A percentile compares a stretch with the other conserved stretches of the same genome.
Conservation (phyloP, 148 eudicot species). For the Rhododendron mucronatum region DNA sequence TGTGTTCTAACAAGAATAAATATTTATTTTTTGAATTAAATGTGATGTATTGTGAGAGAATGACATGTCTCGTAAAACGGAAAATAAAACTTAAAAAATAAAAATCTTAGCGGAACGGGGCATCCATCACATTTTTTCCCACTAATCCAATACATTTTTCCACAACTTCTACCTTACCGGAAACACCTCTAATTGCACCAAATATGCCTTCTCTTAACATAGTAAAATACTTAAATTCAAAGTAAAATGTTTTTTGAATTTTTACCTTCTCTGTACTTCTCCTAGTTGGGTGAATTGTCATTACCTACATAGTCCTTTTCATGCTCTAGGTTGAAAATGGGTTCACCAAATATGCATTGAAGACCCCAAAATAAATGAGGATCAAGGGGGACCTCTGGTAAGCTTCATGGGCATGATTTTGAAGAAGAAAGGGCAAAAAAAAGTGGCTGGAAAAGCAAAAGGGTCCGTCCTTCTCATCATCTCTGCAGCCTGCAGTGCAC, state of each 20-base stretch:
- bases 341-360: not conserved
- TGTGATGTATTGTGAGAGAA: no score
- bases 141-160: no score
- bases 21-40: no score
- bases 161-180: no score
- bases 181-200: not conserved
- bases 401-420: not conserved
- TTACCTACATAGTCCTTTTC: not conserved
- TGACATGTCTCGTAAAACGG: no score
- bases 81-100: no score
- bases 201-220: not conserved
- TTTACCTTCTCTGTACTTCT: not conserved
- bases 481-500: not conserved
- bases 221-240: not conserved
- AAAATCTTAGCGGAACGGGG: no score
- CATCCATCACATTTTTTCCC: no score
- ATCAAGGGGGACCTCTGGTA: not conserved
- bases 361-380: not conserved
- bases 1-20: no score
- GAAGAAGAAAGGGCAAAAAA: no score
- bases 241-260: not conserved
- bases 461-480: not conserved
- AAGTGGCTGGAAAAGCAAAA: not conserved
- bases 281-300: not conserved
- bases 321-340: not conserved